Evolutionary conservation across 306 rosid genomes (phyloP).

Genomic region (Phaseolus lunatus): DNA sequence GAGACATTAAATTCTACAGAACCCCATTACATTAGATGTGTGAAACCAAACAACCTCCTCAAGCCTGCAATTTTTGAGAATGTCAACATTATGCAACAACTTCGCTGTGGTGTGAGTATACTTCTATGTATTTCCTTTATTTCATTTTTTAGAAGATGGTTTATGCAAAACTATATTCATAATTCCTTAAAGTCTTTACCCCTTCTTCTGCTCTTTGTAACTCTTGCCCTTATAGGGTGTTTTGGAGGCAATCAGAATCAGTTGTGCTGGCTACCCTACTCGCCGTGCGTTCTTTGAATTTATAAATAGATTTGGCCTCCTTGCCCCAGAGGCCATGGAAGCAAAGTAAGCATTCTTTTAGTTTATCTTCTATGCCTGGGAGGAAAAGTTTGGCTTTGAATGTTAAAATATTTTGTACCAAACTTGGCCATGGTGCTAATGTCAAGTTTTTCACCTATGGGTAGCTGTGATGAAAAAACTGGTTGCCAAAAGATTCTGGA

Average conservation of each 20-base stretch:
- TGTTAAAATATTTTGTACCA: conserved; percentile 40
- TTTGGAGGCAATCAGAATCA: conserved; percentile 96
- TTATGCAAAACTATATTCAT: conserved; percentile 24
- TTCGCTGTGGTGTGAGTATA: conserved; percentile 98
- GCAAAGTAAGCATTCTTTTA: conserved; percentile 71
- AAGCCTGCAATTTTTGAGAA: conserved; percentile 98
- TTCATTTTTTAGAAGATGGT: conserved; percentile 45
- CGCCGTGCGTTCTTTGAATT: conserved; percentile 91
- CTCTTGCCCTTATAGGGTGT: conserved; percentile 76
- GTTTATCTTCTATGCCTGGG: conserved; percentile 40
- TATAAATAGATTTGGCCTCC: conserved; percentile 83
- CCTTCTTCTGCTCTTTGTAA: conserved; percentile 39
- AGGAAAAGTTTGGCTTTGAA: conserved; percentile 29
- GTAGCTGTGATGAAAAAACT: conserved; percentile 82
- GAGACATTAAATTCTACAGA: conserved; percentile 93
- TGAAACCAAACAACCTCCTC: conserved; percentile 94
- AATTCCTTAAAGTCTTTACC: conserved; percentile 29
- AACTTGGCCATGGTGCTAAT: conserved; percentile 42
- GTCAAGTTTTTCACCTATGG: conserved; percentile 45
- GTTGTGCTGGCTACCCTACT: conserved; percentile 99
- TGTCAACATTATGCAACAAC: conserved; percentile 94
- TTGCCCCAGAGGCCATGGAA: conserved; percentile 75
- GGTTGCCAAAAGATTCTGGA: conserved; percentile 85
- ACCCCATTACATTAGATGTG: conserved; percentile 98
- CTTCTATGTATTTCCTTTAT: conserved; percentile 36